phyloP scores from a whole-genome alignment of 805 yeast genomes.

The Ogataea minuta region DNA sequence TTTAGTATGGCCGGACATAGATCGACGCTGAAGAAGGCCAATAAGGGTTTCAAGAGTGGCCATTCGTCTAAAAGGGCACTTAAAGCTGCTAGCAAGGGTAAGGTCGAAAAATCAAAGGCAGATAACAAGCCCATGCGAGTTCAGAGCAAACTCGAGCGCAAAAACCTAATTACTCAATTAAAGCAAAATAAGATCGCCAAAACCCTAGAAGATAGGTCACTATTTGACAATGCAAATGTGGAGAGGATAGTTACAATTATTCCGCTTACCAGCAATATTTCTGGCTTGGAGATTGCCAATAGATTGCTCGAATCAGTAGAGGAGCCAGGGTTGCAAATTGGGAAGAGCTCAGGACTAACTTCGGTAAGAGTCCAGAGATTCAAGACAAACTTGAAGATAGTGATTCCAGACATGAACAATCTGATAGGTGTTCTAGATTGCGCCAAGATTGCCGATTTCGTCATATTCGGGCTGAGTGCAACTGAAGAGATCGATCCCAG shows the following conservation, averaged over 20 bases:
- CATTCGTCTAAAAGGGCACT: constrained; percentile 88
- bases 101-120: constrained; percentile 64
- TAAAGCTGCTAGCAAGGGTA: constrained; percentile 80
- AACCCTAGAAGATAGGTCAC: constrained; percentile 54
- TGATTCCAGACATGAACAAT: constrained; percentile 66
- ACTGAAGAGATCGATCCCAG: constrained; percentile 73
- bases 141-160: constrained; percentile 59
- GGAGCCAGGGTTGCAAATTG: constrained; percentile 33
- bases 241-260: constrained; percentile 81
- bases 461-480: constrained; percentile 87
- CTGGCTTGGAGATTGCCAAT: constrained; percentile 52
- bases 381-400: constrained; percentile 70
- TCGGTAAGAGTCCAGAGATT: constrained; percentile 59
- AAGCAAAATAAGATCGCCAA: constrained; percentile 68
- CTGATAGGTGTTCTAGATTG: constrained; percentile 76
- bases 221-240: constrained; percentile 68
- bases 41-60: constrained; percentile 87
- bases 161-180: constrained; percentile 74
- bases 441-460: constrained; percentile 85
- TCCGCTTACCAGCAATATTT: constrained; percentile 72
- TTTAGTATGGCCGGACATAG: constrained; percentile 73
- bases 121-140: constrained; percentile 38
- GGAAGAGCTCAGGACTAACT: constrained; percentile 47
- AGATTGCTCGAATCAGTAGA: constrained; percentile 44
- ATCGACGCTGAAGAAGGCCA: constrained; percentile 75